A percentile compares a stretch with the other conserved stretches of the same genome.
phyloP scores from a whole-genome alignment of 495 filamentous ascomycete species.

The Penicillium bovifimosum region DNA sequence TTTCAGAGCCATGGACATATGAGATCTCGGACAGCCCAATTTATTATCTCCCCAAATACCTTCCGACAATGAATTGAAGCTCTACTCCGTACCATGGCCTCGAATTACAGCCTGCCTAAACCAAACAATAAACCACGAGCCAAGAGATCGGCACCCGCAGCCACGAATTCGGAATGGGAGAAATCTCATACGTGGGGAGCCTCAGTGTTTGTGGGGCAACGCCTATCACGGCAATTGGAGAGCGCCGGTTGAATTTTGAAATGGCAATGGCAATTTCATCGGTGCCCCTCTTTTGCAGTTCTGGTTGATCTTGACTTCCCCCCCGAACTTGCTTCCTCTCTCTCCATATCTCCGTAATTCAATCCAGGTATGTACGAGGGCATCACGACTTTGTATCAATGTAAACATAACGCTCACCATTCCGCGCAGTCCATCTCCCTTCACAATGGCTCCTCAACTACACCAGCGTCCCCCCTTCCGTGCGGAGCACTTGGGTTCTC shows the following conservation, averaged over 20 bases:
- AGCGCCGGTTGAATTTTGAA: conserved; percentile 7
- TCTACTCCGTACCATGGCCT: not conserved
- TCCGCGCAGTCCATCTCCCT: conserved; percentile 1
- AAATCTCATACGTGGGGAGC: conserved; percentile 1
- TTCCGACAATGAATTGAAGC: no score
- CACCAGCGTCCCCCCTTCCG: conserved; percentile 68
- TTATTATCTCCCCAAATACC: no score
- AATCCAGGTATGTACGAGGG: not conserved
- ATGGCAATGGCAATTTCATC: conserved; percentile 7
- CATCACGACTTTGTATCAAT: not conserved
- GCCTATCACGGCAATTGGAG: not conserved
- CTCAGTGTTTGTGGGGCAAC: conserved; percentile 4
- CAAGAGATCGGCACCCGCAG: not conserved
- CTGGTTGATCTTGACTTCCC: not conserved
- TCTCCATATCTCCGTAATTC: not conserved
- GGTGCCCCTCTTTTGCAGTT: conserved; percentile 24
- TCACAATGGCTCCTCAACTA: conserved; percentile 36
- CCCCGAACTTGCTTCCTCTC: not conserved
- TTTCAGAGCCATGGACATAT: no score
- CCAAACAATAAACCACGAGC: no score
- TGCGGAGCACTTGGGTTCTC: conserved; percentile 79
- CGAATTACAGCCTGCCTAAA: not conserved
- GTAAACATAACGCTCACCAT: not conserved
- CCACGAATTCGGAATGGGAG: not conserved
- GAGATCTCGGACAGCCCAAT: no score